Conservation (phyloP, 2,329 filamentous ascomycete species). For the Fulvia fulva region DNA sequence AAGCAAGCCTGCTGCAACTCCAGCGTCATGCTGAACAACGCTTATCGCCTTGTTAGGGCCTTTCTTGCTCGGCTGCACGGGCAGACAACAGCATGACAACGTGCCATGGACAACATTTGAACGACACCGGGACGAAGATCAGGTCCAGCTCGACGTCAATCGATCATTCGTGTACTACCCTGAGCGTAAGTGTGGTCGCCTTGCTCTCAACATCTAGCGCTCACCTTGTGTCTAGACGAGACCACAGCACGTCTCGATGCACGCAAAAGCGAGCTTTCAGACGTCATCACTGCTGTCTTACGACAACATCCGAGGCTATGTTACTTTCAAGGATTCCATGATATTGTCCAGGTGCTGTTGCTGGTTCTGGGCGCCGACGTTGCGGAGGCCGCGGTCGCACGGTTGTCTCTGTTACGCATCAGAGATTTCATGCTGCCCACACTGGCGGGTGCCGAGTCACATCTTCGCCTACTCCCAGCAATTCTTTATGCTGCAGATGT, state of each 20-base stretch:
- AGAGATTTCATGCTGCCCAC: constrained; percentile 96
- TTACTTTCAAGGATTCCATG: constrained; percentile 98
- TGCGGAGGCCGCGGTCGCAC: constrained; percentile 63
- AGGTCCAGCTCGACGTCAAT: constrained; percentile 88
- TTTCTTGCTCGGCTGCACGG: constrained; percentile 46
- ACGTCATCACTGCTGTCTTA: constrained; percentile 75
- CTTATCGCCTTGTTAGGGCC: constrained; percentile 52
- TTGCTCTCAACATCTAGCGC: background rate
- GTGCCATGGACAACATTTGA: constrained; percentile 60
- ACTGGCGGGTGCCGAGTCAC: constrained; percentile 72
- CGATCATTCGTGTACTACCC: constrained; percentile 98
- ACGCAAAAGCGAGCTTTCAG: constrained; percentile 72
- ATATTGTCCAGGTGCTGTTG: constrained; percentile 93
- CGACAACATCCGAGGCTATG: constrained; percentile 76
- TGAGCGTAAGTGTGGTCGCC: constrained; percentile 53
- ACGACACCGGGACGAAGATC: constrained; percentile 80
- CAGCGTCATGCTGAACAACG: background rate
- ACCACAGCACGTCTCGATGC: constrained; percentile 63
- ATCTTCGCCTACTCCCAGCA: constrained; percentile 81
- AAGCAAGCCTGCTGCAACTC: constrained; percentile 28
- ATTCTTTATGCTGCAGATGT: constrained; percentile 72
- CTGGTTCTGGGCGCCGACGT: constrained; percentile 68
- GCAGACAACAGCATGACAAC: constrained; percentile 18
- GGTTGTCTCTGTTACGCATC: constrained; percentile 85
- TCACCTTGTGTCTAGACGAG: constrained; percentile 49